Conservation (phyloP, 805 yeast genomes). For the Ogataea paraovalis region DNA sequence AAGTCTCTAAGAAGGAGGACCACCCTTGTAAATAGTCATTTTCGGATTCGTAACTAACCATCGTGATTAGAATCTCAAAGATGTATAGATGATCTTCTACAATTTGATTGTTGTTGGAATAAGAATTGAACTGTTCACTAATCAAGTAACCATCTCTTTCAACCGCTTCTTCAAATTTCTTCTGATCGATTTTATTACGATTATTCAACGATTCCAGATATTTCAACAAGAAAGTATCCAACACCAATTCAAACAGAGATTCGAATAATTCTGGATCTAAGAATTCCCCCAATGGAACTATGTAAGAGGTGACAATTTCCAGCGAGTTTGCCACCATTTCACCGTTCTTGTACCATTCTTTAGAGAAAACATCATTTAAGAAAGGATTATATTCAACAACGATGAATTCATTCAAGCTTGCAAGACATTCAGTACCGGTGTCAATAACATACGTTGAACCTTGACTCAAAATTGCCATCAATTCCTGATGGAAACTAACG, state of each 20-base stretch:
- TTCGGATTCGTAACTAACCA: conserved; percentile 42
- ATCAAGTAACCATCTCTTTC: conserved; percentile 58
- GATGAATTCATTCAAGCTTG: conserved; percentile 23
- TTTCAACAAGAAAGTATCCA: conserved; percentile 38
- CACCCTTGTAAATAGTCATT: conserved; percentile 42
- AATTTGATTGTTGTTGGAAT: conserved; percentile 19
- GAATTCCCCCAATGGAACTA: conserved; percentile 27
- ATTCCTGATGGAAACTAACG: conserved; percentile 21
- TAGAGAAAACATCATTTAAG: conserved; percentile 23
- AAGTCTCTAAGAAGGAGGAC: conserved; percentile 51
- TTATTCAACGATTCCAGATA: conserved; percentile 27
- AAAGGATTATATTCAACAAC: conserved; percentile 23
- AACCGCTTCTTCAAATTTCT: conserved; percentile 42
- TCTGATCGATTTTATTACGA: conserved; percentile 24
- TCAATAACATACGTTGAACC: conserved; percentile 22
- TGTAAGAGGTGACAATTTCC: conserved; percentile 25
- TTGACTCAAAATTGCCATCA: conserved; percentile 12
- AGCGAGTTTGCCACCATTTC: conserved; percentile 24
- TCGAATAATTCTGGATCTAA: conserved; percentile 28
- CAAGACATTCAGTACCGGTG: conserved; percentile 26
- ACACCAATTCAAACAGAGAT: conserved; percentile 28
- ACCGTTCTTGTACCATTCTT: conserved; percentile 29
- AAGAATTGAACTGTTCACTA: conserved; percentile 48
- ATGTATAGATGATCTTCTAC: conserved; percentile 50
- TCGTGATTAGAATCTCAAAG: conserved; percentile 58